Base-by-base conservation (phyloP, 2,329 filamentous ascomycete genomes). In the Ophiosphaerella narmari region DNA sequence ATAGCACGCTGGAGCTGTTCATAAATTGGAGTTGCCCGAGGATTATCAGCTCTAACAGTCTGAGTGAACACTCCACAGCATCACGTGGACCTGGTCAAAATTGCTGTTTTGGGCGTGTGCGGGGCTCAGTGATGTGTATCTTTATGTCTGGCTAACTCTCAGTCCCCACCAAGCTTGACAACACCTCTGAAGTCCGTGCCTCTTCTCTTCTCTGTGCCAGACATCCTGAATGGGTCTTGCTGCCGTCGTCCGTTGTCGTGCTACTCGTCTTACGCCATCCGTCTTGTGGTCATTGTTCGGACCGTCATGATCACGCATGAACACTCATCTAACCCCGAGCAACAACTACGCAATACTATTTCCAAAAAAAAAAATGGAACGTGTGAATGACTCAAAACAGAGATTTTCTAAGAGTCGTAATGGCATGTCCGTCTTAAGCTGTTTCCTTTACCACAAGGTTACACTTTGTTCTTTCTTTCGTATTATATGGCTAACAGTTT, bases 371-470 rank as follows among this genome's bases (percentile, higher is more conserved):
- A 37, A 26, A 32, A 55, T 52, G 45, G 39, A 48, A 34, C 40
- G 32, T 12, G 31, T 21, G 13, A 44, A 29, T 40, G 31, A 46
- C n/a, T 18, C 48, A 11, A 55, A 46, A 31, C 48, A 55, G 29
- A 51, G 43, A 40, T 55, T 55, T 39, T 55, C 52, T 5, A 55
- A 49, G 43, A 55, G 48, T 52, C 48, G 52, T 34, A 51, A 55
- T 55, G 52, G 52, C 52, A 55, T 52, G 52, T 48, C 37, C 45
- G 48, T 52, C 48, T 49, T 40, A 23, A 39, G 47, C 39, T 46
- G 48, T 51, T 55, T 46, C 44, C 42, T 55, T 46, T n/a, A 16
- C 33, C 7, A 32, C 42, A 46, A 51, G 45, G 44, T 51, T 48
- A 46, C 38, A 51, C 36, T 36, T 40, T 24, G 39, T 45, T 39